Base-by-base conservation (phyloP, 2,329 filamentous ascomycete species). In the Ceratocystis papillata region DNA sequence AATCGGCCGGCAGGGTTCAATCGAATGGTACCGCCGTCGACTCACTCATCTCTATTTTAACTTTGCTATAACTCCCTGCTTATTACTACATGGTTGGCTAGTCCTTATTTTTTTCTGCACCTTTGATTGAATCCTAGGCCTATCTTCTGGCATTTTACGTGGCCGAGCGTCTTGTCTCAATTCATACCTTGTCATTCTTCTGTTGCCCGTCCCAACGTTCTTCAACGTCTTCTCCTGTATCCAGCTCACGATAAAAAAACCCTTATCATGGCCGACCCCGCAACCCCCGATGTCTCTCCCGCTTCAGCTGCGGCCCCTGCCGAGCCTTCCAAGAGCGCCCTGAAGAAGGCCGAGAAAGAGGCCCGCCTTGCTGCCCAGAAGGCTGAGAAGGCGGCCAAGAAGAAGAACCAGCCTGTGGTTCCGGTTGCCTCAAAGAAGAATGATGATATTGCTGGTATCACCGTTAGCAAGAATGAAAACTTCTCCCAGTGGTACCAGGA, bases 401-500 rank as follows among this genome's bases (percentile, higher is more conserved):
- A 83, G 72, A 74, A 77, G 48, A 70, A 77, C 0, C 73, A 84
- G 63, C 77, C 81, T 30, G 76, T 84, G 28, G 80, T 81, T 44
- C 77, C 78, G 53, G 81, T 81, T 65, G 80, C 80, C 71, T 85
- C 85, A 77, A 84, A 85, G 77, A 84, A 85, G 77, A 72, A 77
- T 8, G 82, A 84, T 73, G 83, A 86, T 70, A 84, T 95, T 70
- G 95, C 94, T 72, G 92, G 92, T 70, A 96, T 96, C 73, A 94
- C 92, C 69, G 85, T 88, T 68, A 82, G 83, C 69, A 97, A 96
- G 78, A 80, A 87, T 62, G 87, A 89, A 61, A 90, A 97, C 78
- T 94, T 99, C 75, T 82, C 90, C 63, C 86, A 87, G 77, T 99
- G 94, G 94, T 99, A 99, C 78, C 90, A 96, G 78, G 93, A 99